Conservation (phyloP, 176 grass and related monocot species). For the Thinopyrum elongatum region DNA sequence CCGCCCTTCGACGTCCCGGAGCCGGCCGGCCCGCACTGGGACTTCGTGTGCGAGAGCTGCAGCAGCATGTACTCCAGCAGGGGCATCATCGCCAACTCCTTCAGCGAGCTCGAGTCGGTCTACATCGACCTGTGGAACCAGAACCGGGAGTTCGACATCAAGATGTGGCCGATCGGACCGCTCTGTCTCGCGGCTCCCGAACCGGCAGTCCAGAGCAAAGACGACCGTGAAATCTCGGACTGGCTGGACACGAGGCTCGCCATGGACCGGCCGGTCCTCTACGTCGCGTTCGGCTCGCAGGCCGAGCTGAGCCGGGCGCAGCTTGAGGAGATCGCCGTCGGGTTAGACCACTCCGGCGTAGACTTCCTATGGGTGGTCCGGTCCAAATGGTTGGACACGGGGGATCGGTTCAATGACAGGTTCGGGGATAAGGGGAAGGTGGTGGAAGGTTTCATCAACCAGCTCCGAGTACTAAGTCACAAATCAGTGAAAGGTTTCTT, state of each 20-base stretch:
- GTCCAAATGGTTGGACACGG: not conserved
- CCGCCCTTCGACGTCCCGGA: slow-evolving; percentile 53
- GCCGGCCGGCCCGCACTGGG: slow-evolving; percentile 32
- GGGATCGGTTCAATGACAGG: not conserved
- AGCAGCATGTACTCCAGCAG: not conserved
- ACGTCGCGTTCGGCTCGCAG: slow-evolving; percentile 62
- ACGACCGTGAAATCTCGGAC: not conserved
- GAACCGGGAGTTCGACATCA: not conserved
- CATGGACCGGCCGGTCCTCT: slow-evolving; percentile 42
- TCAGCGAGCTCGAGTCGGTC: slow-evolving; percentile 41
- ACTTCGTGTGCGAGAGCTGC: not conserved
- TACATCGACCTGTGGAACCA: slow-evolving; percentile 40
- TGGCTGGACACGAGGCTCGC: slow-evolving; percentile 49
- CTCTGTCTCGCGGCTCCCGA: slow-evolving; percentile 38
- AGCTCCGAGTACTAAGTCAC: slow-evolving; percentile 25
- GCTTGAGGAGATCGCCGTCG: slow-evolving; percentile 33
- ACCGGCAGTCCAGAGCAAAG: not conserved
- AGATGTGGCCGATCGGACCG: slow-evolving; percentile 44
- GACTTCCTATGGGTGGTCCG: slow-evolving; percentile 57
- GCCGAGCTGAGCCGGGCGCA: slow-evolving; percentile 32
- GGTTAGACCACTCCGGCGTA: slow-evolving; percentile 34
- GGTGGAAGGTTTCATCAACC: slow-evolving; percentile 33
- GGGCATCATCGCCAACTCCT: slow-evolving; percentile 44
- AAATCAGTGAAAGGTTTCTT: slow-evolving; percentile 28
- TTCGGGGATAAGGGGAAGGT: slow-evolving; percentile 29